Evolutionary conservation across 139 green algal genomes (phyloP), one percentile per base, ranked within the genome.

Genomic region (Chara braunii): DNA sequence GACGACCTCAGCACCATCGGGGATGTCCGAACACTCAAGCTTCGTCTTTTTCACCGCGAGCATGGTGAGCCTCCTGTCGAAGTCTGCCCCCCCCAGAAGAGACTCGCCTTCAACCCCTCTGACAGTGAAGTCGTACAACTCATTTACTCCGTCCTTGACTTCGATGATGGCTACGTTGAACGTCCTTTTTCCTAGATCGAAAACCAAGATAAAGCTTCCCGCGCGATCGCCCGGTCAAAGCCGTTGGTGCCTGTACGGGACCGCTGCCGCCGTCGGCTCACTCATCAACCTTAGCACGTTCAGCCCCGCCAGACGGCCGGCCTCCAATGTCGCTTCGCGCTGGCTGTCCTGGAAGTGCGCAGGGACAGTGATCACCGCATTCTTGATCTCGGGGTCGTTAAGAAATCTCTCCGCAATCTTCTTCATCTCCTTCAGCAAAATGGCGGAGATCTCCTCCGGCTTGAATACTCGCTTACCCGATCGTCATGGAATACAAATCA

Each of bases 331-430:
- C 89, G 43, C 94, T 63, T 22, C 62, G 63, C 48, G 64, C 35
- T 18, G 64, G 51, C 32, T 86, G 8, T 98, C 91, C 67, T 96
- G 95, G 85, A 98, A 98, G 84, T 98, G 96, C 8, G 92, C 92
- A 59, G 85, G 87, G 29, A 92, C 87, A 23, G 87, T 94, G 35
- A 94, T 84, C 22, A 94, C 87, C 1, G 87, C 87, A 44, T 89
- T 70, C 72, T 86, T 87, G 9, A 94, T 78, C n/a, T n/a, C n/a
- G 29, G 57, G 32, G 57, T 89, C 88, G 60, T 84, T 85, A 23
- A 93, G 83, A 78, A 79, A 93, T 0, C 81, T 81, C 76, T 93
- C 86, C 30, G 86, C 86, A 1, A 81, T 90, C 53, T 90, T 85
- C 79, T 89, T 88, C 86, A 93, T 90, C 71, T 96, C 95, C 48